Base-by-base conservation (phyloP, 1,284 basidiomycete genomes). In the Tilletia setariae region DNA sequence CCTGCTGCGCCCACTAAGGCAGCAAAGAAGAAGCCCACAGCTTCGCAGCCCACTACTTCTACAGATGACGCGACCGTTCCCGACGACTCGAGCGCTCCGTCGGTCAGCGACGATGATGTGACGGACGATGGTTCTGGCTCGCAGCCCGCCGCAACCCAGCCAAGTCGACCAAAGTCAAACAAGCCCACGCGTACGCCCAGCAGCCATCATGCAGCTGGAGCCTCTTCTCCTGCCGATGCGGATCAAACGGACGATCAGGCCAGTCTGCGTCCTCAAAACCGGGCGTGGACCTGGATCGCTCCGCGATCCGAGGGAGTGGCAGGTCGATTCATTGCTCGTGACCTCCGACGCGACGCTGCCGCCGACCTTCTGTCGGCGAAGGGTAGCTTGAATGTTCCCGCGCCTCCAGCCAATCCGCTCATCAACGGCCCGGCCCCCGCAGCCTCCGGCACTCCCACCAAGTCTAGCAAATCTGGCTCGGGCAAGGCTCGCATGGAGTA, bases 201-300 rank as follows among this genome's bases (percentile, higher is more conserved):
- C 35, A 40, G 35, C 35, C 35, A 11, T 11, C 35, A 40, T 11
- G 35, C 35, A 40, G 35, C 35, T 6, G 35, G 8, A 9, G 47
- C 47, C n/a, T 49, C 47, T 7, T n/a, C 47, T 46, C n/a, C 44
- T 49, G 47, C 47, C 47, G 19, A 2, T 19, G 47, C 47, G 19
- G 47, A 28, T 28, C 21, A 28, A 11, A 53, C 16, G 23, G 51
- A 25, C 51, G 51, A 28, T 23, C 13, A 53, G n/a, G 23, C 28
- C 51, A 53, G 28, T 21, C 21, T 53, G 21, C 51, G 51, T 25
- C 51, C 51, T 13, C 51, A 53, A 9, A 21, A 23, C 28, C 51
- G 51, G 21, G 51, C n/a, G 16, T 53, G 51, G 51, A 53, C 51
- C 13, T 53, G 51, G 51, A 28, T 53, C n/a, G 51, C 51, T 3